Evolutionary conservation across 2,329 filamentous ascomycete genomes (phyloP).

Genomic region (Pleoardoris graminearum): DNA sequence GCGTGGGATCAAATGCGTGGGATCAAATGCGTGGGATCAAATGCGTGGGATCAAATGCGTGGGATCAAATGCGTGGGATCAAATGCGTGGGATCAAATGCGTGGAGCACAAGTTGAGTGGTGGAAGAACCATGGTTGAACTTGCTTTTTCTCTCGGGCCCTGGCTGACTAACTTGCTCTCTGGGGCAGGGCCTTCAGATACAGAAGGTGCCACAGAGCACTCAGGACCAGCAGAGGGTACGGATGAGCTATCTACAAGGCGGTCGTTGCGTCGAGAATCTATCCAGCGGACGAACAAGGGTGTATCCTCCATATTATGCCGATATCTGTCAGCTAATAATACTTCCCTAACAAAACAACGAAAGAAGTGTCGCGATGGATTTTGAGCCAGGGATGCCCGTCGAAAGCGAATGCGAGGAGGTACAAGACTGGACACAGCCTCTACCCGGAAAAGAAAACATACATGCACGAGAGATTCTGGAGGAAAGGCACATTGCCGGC

Average conservation of each 20-base stretch:
- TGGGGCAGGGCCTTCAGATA: not conserved
- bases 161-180: too few relatives aligned
- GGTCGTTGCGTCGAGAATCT: not conserved
- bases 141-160: conserved; percentile 1
- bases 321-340: not conserved
- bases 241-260: not conserved
- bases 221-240: not conserved
- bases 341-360: not conserved
- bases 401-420: not conserved
- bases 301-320: not conserved
- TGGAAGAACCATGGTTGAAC: not conserved
- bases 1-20: too few relatives aligned
- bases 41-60: too few relatives aligned
- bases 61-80: too few relatives aligned
- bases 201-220: conserved; percentile 3
- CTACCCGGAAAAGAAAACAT: conserved; percentile 5
- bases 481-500: not conserved
- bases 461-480: conserved; percentile 2
- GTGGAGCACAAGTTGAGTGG: not conserved
- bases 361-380: not conserved
- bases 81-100: not conserved
- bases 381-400: not conserved
- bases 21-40: too few relatives aligned
- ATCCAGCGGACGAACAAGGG: not conserved
- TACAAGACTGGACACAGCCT: not conserved